phyloP scores from a whole-genome alignment of 176 grass and related monocot genomes.

The Pontederia crassipes region DNA sequence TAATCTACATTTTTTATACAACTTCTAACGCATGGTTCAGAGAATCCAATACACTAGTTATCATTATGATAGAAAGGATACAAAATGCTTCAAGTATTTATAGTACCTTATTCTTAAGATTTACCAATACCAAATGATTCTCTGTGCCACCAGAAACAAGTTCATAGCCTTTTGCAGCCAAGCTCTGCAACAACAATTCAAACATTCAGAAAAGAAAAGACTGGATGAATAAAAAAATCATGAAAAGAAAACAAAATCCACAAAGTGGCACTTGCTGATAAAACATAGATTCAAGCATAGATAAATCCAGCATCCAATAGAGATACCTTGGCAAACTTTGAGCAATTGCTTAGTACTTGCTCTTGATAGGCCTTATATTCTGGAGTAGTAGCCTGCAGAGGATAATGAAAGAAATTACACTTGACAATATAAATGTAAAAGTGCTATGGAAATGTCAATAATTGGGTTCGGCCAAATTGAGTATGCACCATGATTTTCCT shows the following conservation, averaged over 20 bases:
- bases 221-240: background rate
- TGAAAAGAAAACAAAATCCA: background rate
- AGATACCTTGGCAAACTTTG: conserved; percentile 86
- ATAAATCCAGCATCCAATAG: background rate
- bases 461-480: too few relatives aligned
- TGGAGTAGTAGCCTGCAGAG: conserved; percentile 63
- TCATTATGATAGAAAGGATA: too few relatives aligned
- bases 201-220: too few relatives aligned
- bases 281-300: too few relatives aligned
- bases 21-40: too few relatives aligned
- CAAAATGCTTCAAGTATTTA: background rate
- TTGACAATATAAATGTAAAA: too few relatives aligned
- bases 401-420: background rate
- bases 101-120: conserved; percentile 91
- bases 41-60: too few relatives aligned
- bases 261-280: background rate
- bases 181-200: conserved; percentile 23
- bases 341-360: conserved; percentile 86
- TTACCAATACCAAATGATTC: conserved; percentile 98
- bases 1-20: too few relatives aligned
- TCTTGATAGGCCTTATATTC: conserved; percentile 93
- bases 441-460: too few relatives aligned
- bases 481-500: too few relatives aligned
- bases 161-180: conserved; percentile 65
- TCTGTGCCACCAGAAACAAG: conserved; percentile 97